phyloP scores from a whole-genome alignment of 2,329 filamentous ascomycete species.

The Exophiala mesophila region DNA sequence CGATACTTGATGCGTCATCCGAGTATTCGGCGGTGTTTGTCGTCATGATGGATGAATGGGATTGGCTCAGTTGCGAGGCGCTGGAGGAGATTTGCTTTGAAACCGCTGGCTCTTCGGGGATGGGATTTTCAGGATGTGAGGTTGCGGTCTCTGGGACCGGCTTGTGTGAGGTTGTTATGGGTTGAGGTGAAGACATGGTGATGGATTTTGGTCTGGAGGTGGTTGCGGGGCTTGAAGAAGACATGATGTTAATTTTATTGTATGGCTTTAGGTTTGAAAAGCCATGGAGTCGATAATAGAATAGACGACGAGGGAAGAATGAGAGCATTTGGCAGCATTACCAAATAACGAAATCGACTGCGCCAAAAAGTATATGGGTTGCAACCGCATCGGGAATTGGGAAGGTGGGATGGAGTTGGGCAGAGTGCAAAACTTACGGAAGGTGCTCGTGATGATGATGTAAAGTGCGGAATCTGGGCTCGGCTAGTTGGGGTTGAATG shows the following conservation, averaged over 20 bases:
- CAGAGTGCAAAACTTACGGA: constrained; percentile 8
- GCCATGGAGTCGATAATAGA: background rate
- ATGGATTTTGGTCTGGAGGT: background rate
- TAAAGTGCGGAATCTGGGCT: constrained; percentile 23
- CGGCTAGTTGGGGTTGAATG: too few relatives aligned
- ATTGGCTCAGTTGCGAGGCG: constrained; percentile 30
- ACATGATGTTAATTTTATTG: background rate
- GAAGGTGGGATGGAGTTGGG: background rate
- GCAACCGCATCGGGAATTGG: constrained; percentile 2
- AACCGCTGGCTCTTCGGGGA: constrained; percentile 43
- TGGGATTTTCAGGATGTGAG: constrained; percentile 44
- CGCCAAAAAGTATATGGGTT: constrained; percentile 1
- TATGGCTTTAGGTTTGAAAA: background rate
- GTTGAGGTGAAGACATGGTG: background rate
- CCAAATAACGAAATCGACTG: constrained; percentile 1
- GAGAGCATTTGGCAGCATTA: constrained; percentile 20
- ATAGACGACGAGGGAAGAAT: background rate
- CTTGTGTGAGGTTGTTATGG: constrained; percentile 5
- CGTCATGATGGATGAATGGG: constrained; percentile 29
- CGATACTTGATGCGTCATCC: constrained; percentile 32
- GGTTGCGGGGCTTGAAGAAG: background rate
- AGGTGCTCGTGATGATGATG: constrained; percentile 14
- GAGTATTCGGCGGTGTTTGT: constrained; percentile 29
- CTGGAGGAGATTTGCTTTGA: constrained; percentile 36
- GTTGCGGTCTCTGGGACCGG: constrained; percentile 31